phyloP scores from a whole-genome alignment of 208 protist species.

The Balamuthia mandrillaris region DNA sequence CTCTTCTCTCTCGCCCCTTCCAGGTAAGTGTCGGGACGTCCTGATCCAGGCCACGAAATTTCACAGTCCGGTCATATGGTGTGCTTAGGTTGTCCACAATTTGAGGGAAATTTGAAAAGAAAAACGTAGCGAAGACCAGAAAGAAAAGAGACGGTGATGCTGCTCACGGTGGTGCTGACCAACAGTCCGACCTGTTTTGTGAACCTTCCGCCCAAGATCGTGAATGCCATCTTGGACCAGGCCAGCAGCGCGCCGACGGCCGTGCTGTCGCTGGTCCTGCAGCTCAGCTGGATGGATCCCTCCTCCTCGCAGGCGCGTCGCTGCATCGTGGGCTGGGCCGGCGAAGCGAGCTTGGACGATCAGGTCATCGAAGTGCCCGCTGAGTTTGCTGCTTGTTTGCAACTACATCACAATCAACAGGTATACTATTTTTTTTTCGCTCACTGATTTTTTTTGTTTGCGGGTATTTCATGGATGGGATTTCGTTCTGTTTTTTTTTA shows the following conservation, averaged over 20 bases:
- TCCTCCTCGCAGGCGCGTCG: neutral
- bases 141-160: too few relatives aligned
- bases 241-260: neutral
- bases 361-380: neutral
- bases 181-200: conserved; percentile 50
- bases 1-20: too few relatives aligned
- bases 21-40: too few relatives aligned
- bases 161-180: conserved; percentile 26
- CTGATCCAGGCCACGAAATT: too few relatives aligned
- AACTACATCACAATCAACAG: neutral
- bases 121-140: too few relatives aligned
- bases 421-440: neutral
- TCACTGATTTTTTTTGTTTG: neutral
- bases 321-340: neutral
- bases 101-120: too few relatives aligned
- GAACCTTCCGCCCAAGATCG: conserved; percentile 38
- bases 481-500: neutral
- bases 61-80: too few relatives aligned
- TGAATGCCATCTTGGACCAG: conserved; percentile 11
- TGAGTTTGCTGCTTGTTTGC: neutral
- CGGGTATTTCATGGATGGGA: neutral
- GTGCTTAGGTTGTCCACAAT: too few relatives aligned
- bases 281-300: neutral
- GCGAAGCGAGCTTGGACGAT: neutral
- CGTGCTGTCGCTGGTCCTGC: neutral